phyloP scores from a whole-genome alignment of 192 early-diverging fungal species.

The Dimargaris cristalligena region DNA sequence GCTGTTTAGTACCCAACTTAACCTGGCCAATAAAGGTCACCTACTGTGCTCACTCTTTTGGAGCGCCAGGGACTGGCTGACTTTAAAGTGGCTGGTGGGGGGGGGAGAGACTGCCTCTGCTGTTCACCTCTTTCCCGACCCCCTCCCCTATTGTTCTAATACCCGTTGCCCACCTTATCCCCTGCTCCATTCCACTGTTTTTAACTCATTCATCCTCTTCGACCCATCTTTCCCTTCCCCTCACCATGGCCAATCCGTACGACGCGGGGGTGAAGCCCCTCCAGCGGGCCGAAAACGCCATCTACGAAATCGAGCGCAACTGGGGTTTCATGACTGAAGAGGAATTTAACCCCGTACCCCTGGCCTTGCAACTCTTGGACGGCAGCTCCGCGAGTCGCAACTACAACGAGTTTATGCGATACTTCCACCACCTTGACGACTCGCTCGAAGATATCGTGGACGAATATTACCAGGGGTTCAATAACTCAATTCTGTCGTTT shows the following conservation, averaged over 20 bases:
- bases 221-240: too few relatives aligned
- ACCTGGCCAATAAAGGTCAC: too few relatives aligned
- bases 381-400: constrained; percentile 47
- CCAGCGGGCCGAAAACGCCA: constrained; percentile 5
- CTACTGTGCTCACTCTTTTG: too few relatives aligned
- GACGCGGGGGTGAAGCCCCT: constrained; percentile 2
- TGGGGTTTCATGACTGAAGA: constrained; percentile 11
- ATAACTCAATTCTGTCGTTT: constrained; percentile 64
- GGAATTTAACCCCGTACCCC: constrained; percentile 55
- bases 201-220: too few relatives aligned
- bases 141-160: too few relatives aligned
- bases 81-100: too few relatives aligned
- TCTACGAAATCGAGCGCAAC: constrained; percentile 9
- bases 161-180: too few relatives aligned
- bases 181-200: too few relatives aligned
- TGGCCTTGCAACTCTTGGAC: constrained; percentile 59
- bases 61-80: too few relatives aligned
- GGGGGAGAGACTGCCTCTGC: too few relatives aligned
- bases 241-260: constrained; percentile 5
- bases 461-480: constrained; percentile 69
- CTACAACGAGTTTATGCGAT: constrained; percentile 44
- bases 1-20: too few relatives aligned
- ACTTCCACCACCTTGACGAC: constrained; percentile 37
- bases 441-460: constrained; percentile 55
- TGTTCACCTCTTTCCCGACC: too few relatives aligned